Evolutionary conservation across 2,329 filamentous ascomycete species (phyloP), one percentile per base, ranked within the genome.

Genomic region (Trichoderma afroharzianum): DNA sequence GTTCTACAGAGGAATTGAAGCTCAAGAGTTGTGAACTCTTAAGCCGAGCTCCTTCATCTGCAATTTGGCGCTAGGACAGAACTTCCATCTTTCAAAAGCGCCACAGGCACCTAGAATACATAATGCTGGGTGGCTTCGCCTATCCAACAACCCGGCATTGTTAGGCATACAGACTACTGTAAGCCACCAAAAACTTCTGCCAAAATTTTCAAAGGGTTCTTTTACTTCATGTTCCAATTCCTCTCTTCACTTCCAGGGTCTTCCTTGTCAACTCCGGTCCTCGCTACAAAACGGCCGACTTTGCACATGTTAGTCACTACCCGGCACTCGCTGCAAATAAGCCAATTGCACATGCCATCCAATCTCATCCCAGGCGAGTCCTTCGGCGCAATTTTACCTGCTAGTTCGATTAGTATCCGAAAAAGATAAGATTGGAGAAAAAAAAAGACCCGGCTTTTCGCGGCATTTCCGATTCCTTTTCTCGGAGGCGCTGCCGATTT

Each of bases 361-460:
- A 8, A 57, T 28, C 36, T 39, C 53, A 28, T 26, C 12, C 14
- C 11, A 1, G 12, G 6, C 18, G 12, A 36, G 7, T 21, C 36
- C 21, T 33, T 28, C 61, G 33, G 36, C 61, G 61, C 39, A 64
- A 32, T 32, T 50, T n/a, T 28, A 30, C 15, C 30, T 59, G 24
- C 28, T 47, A 50, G 39, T 64, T 39, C 62, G 62, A 24, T 64
- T 64, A 61, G 62, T 64, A 50, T 64, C 39, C 62, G 62, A 64
- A 64, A 43, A 26, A 39, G 59, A 63, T 63, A 63, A 63, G 59
- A 33, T 63, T 62, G 21, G 18, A 9, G 32, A 67, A 36, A 69
- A 43, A 61, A 62, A 62, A 62, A 36, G 21, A 70, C 32, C 58
- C 59, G 68, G 47, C 68, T 53, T 63, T 70, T 43, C 58, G 59